Percentiles rank a stretch among this genome's conserved stretches.
These are phyloP conservation scores for Aspergillus jensenii DNA, from an alignment of 2,329 filamentous ascomycete genomes.

Conservation along the genomic window DNA sequence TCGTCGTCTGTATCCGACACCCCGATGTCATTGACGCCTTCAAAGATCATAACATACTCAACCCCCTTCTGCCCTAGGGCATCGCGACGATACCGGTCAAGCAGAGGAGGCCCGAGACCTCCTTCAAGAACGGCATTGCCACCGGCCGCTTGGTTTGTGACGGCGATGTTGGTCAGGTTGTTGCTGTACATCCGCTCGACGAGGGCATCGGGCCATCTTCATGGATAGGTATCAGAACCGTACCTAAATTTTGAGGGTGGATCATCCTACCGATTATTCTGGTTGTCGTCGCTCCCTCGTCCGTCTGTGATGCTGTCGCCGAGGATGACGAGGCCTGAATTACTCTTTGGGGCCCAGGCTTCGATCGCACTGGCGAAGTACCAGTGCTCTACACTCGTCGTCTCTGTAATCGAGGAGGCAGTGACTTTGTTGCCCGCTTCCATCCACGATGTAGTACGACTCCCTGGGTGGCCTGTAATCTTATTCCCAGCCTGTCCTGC, in stretches of 20 bases:
- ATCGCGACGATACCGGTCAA: conserved; percentile 64
- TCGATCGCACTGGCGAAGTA: conserved; percentile 62
- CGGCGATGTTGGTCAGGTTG: conserved; percentile 50
- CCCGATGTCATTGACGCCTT: conserved; percentile 70
- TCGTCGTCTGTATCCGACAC: conserved; percentile 44
- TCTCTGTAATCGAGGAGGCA: conserved; percentile 46
- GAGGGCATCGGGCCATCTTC: conserved; percentile 59
- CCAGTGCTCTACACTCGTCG: conserved; percentile 45
- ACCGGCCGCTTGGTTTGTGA: conserved; percentile 67
- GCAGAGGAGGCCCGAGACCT: conserved; percentile 61
- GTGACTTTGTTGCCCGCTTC: conserved; percentile 57
- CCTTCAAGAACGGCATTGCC: conserved; percentile 66
- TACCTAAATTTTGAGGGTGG: too few species aligned
- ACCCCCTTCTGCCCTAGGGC: conserved; percentile 59
- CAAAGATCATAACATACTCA: conserved; percentile 64
- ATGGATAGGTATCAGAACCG: too few species aligned
- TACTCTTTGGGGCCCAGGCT: conserved; percentile 41
- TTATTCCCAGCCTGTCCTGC: conserved; percentile 56
- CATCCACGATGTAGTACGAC: conserved; percentile 62
- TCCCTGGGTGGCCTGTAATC: conserved; percentile 66
- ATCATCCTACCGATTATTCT: conserved; percentile 51
- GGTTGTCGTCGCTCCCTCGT: conserved; percentile 58
- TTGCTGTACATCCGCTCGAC: conserved; percentile 49
- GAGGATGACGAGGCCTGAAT: conserved; percentile 46
- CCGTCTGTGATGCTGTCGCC: conserved; percentile 68